Percentiles rank a stretch among this genome's conserved stretches.
These are phyloP conservation scores for Nothophoma quercina DNA, from an alignment of 2,329 filamentous ascomycete genomes.

Conservation along the genomic window DNA sequence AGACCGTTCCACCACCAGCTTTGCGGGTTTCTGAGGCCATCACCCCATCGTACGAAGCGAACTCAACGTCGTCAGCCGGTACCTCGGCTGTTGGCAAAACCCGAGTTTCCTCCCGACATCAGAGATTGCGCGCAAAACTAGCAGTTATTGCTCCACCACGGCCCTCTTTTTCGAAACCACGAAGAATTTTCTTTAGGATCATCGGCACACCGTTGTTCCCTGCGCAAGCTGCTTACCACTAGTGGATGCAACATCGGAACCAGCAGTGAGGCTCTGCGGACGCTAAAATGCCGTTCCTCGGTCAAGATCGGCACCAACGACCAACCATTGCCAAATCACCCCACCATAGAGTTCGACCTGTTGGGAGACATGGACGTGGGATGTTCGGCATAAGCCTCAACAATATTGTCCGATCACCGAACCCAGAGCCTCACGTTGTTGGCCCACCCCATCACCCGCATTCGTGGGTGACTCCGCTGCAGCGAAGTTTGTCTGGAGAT, in stretches of 20 bases:
- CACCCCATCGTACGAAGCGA: slow-evolving; percentile 13
- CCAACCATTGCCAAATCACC: slow-evolving; percentile 15
- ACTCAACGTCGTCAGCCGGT: slow-evolving; percentile 12
- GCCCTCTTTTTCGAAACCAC: slow-evolving; percentile 33
- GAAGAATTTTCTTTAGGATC: slow-evolving; percentile 24
- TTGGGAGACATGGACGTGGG: slow-evolving; percentile 7
- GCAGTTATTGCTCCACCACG: slow-evolving; percentile 23
- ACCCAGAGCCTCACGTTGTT: slow-evolving; percentile 9
- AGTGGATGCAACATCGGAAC: slow-evolving; percentile 33
- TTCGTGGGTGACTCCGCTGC: slow-evolving; percentile 18
- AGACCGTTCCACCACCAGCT: slow-evolving; percentile 10
- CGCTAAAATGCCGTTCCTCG: slow-evolving; percentile 21
- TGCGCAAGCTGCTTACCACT: slow-evolving; percentile 27
- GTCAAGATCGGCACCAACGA: slow-evolving; percentile 31
- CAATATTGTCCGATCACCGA: slow-evolving; percentile 8
- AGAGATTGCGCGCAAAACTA: slow-evolving; percentile 21
- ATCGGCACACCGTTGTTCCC: slow-evolving; percentile 12
- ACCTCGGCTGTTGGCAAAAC: slow-evolving; percentile 2
- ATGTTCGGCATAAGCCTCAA: slow-evolving; percentile 12
- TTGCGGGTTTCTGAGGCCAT: neutral
- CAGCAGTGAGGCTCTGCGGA: slow-evolving; percentile 22
- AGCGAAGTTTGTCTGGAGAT: slow-evolving; percentile 10
- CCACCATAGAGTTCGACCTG: neutral
- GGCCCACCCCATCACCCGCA: slow-evolving; percentile 8
- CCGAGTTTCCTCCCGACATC: slow-evolving; percentile 23